Percentiles rank a stretch among this genome's conserved stretches.
Conservation (phyloP, 805 yeast genomes). For the Cyberlindnera subsufficiens region DNA sequence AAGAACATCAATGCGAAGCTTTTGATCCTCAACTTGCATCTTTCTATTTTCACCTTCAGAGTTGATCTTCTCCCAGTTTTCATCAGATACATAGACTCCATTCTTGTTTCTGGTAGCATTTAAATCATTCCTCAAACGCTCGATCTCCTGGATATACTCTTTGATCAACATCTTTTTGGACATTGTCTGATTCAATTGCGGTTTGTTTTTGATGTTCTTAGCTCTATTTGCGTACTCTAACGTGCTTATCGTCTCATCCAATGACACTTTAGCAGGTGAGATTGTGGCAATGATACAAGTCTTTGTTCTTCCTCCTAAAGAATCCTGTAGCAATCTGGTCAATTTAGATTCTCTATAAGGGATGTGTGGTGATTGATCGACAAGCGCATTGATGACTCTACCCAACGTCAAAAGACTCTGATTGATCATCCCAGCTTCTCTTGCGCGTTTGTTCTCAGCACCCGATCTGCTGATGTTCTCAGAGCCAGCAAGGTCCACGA, state of each 20-base stretch:
- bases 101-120: conserved; percentile 57
- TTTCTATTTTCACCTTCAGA: conserved; percentile 41
- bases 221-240: conserved; percentile 82
- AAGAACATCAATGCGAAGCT: conserved; percentile 38
- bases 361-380: conserved; percentile 59
- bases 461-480: conserved; percentile 84
- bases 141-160: conserved; percentile 49
- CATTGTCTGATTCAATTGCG: conserved; percentile 56
- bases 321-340: conserved; percentile 73
- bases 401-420: conserved; percentile 83
- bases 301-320: conserved; percentile 78
- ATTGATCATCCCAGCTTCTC: conserved; percentile 89
- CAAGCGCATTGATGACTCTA: conserved; percentile 72
- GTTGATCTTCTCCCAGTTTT: conserved; percentile 41
- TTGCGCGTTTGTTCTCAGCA: conserved; percentile 74
- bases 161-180: conserved; percentile 49
- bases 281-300: conserved; percentile 81
- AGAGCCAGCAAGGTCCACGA: conserved; percentile 93
- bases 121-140: conserved; percentile 53
- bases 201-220: conserved; percentile 62
- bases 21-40: conserved; percentile 45
- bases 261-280: conserved; percentile 67
- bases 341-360: conserved; percentile 84
- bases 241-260: conserved; percentile 75
- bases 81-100: conserved; percentile 58